Percentiles rank a stretch among this genome's conserved stretches.
Conservation (phyloP, 2,329 filamentous ascomycete species). For the Talaromyces sp. region DNA sequence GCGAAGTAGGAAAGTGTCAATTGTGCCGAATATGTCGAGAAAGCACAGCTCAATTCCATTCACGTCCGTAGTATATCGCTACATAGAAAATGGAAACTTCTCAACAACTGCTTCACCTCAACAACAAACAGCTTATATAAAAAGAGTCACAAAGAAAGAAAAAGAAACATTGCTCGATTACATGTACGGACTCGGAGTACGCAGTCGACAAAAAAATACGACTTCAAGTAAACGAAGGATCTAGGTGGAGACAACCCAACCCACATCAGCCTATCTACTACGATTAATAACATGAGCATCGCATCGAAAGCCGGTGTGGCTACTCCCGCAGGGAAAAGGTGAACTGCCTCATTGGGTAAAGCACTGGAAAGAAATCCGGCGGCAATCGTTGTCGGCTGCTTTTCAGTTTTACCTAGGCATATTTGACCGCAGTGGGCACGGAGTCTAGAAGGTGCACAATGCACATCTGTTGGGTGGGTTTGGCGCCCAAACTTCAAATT, state of each 20-base stretch:
- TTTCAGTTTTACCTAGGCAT: neutral
- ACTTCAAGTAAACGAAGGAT: neutral
- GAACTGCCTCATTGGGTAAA: neutral
- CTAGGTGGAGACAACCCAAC: neutral
- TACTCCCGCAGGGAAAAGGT: neutral
- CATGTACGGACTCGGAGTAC: no score
- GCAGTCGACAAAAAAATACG: neutral
- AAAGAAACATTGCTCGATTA: neutral
- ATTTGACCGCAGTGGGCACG: neutral
- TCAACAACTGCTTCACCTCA: neutral
- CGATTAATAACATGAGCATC: neutral
- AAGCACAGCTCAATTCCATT: neutral
- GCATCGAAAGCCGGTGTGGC: conserved; percentile 4
- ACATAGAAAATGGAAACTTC: neutral
- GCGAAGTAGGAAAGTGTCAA: neutral
- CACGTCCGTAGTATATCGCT: neutral
- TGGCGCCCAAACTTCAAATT: neutral
- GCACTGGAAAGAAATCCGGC: conserved; percentile 3
- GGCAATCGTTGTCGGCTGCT: neutral
- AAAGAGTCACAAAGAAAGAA: neutral
- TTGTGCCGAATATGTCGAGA: neutral
- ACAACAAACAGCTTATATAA: neutral
- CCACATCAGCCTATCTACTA: neutral
- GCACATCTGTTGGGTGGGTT: neutral
- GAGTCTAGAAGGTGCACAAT: neutral